Conservation (phyloP, 257 asterid species). For the Gentiana dahurica region DNA sequence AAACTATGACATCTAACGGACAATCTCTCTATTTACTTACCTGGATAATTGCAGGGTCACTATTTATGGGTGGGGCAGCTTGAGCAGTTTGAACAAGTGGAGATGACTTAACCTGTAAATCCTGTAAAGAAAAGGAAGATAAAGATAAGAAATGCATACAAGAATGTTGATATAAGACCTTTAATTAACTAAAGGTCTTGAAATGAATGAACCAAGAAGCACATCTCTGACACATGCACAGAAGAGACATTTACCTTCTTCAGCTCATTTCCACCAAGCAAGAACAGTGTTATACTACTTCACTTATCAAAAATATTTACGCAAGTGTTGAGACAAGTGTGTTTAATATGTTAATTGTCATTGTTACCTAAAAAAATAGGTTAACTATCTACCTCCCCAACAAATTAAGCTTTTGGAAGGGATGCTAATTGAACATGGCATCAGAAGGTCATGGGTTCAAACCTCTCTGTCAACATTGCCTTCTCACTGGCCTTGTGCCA, state of each 20-base stretch:
- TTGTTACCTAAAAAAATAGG: no score
- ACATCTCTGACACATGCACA: not conserved
- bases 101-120: slow-evolving; percentile 88
- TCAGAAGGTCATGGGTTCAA: no score
- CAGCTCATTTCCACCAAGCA: not conserved
- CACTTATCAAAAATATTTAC: not conserved
- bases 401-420: no score
- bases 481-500: no score
- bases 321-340: no score
- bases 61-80: slow-evolving; percentile 46
- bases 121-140: slow-evolving; percentile 38
- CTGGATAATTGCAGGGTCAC: slow-evolving; percentile 97
- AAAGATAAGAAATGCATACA: slow-evolving; percentile 1
- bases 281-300: no score
- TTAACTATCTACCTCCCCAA: no score
- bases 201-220: not conserved
- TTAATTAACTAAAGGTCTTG: no score
- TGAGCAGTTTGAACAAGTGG: slow-evolving; percentile 73
- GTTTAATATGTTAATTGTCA: no score
- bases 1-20: slow-evolving; percentile 7
- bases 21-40: slow-evolving; percentile 24
- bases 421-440: no score
- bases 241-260: not conserved
- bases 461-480: no score
- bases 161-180: not conserved